These are phyloP conservation scores for Sutorius australiensis DNA, from an alignment of 768 basidiomycete genomes.

Conservation along the genomic window DNA sequence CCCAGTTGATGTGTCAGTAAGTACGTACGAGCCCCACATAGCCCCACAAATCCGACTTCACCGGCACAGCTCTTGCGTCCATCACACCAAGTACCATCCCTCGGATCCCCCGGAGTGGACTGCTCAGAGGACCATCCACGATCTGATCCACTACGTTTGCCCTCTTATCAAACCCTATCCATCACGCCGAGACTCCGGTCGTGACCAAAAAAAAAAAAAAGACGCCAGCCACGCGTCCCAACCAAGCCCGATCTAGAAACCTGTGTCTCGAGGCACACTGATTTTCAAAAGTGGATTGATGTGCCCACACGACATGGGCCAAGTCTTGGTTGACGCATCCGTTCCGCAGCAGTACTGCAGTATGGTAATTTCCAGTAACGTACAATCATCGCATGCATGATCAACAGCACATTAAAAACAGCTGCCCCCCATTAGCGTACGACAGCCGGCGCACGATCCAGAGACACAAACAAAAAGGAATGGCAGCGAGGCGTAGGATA, in stretches of 20 bases:
- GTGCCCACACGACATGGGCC: too few relatives aligned
- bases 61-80: neutral
- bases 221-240: neutral
- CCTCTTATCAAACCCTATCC: neutral
- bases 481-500: constrained; percentile 10
- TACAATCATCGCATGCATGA: neutral
- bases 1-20: too few relatives aligned
- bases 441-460: constrained; percentile 11
- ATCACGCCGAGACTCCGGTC: neutral
- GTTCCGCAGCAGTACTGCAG: neutral
- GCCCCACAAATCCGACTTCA: neutral
- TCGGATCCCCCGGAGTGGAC: neutral
- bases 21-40: neutral
- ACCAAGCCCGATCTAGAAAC: neutral
- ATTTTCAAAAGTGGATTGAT: too few relatives aligned
- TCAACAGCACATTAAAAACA: constrained; percentile 6
- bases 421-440: neutral
- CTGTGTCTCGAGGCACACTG: neutral
- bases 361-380: too few relatives aligned
- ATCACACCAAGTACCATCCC: neutral
- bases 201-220: neutral
- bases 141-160: neutral
- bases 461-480: neutral
- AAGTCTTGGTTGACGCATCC: neutral
- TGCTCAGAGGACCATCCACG: neutral